phyloP scores from a whole-genome alignment of 352 stramenopile species.

The Phytophthora vignae region DNA sequence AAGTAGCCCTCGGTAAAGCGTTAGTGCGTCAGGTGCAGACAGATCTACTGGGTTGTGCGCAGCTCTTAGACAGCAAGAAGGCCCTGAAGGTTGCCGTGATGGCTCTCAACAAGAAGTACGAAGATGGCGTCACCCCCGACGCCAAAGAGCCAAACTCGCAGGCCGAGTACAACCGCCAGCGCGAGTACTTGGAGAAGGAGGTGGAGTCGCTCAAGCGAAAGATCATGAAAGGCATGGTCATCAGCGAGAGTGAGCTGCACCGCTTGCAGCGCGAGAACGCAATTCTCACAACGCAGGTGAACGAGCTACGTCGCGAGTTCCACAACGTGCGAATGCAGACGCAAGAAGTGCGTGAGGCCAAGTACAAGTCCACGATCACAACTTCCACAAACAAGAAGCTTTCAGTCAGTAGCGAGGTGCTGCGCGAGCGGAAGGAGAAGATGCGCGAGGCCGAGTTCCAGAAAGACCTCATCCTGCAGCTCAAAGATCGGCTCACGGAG shows the following conservation, averaged over 20 bases:
- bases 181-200: constrained; percentile 92
- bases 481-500: constrained; percentile 67
- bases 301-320: constrained; percentile 85
- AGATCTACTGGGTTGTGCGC: constrained; percentile 75
- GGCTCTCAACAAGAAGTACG: constrained; percentile 89
- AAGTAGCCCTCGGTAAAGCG: constrained; percentile 70
- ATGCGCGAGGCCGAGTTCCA: constrained; percentile 73
- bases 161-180: constrained; percentile 91
- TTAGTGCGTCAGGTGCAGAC: constrained; percentile 83
- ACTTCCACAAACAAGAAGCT: constrained; percentile 34
- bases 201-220: constrained; percentile 92
- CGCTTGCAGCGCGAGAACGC: constrained; percentile 86
- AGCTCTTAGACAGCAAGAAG: constrained; percentile 83
- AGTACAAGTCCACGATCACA: constrained; percentile 41
- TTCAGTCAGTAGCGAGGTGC: constrained; percentile 21
- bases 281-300: constrained; percentile 82
- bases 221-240: constrained; percentile 89
- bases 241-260: constrained; percentile 84
- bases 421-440: constrained; percentile 54
- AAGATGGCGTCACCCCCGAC: constrained; percentile 72
- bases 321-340: constrained; percentile 81
- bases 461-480: constrained; percentile 73
- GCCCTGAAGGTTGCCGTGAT: constrained; percentile 81
- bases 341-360: constrained; percentile 62
- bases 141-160: constrained; percentile 92